Base-by-base conservation (phyloP, 345 rosid species). In the Microthlaspi erraticum region DNA sequence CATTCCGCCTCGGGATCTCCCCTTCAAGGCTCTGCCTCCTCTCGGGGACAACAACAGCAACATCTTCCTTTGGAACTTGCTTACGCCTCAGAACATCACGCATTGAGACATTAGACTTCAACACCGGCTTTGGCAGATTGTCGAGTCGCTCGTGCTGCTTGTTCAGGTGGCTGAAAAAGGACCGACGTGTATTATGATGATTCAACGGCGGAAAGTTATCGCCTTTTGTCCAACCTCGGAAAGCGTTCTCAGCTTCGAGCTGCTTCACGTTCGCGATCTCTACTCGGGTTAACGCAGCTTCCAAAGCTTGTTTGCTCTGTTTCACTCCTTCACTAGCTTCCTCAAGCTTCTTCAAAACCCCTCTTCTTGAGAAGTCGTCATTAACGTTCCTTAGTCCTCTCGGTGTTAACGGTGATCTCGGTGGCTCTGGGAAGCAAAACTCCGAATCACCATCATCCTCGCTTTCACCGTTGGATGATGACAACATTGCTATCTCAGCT, bases 51-150 rank as follows among this genome's bases (percentile, higher is more conserved):
- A 39, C 70, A 63, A 71, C 81, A 63, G 70, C 81, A 19, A 75
- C 80, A 17, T 86, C 88, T 57, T 86, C 84, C 0, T 86, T 74
- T 39, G 37, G 54, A 46, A 81, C 80, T 78, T 88, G 99, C 81
- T 91, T 91, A 77, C 85, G 83, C 80, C 88, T 85, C 17, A 94
- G 85, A n/a, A 94, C 83, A 66, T 94, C 96, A 6, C 96, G 81
- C 97, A 94, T 94, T 7, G 99, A 94, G 72, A 94, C 87, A 1
- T 86, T 87, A 48, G 96, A 64, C 79, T 82, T 87, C 20, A 82
- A 8, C 60, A 81, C 26, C 26, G 26, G 26, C 26, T 23, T 23
- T 23, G 26, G 26, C 26, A 23, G 26, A 23, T 23, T 23, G 26
- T 23, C 26, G 26, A 23, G 1, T 23, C 3, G 1, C 26, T 23